These are phyloP conservation scores for Glycine tomentella DNA, from an alignment of 306 rosid species.

Conservation along the genomic window DNA sequence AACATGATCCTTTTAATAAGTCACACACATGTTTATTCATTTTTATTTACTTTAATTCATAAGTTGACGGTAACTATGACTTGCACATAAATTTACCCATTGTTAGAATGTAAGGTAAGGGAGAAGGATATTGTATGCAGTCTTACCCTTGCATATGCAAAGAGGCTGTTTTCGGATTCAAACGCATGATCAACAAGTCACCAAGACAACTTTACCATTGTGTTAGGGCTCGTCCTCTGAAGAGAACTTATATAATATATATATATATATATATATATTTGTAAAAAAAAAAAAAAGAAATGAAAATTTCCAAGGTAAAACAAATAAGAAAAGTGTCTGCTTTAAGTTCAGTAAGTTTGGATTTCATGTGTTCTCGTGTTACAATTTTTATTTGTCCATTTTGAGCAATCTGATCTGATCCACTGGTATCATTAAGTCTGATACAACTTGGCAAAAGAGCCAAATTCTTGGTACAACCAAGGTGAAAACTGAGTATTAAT, in stretches of 20 bases:
- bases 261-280: no score
- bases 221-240: no score
- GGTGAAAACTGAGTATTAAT: no score
- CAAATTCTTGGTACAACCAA: no score
- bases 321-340: neutral
- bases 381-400: neutral
- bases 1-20: neutral
- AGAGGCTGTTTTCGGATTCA: no score
- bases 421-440: neutral
- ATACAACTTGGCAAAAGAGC: neutral
- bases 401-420: neutral
- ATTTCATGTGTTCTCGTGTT: conserved; percentile 8
- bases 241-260: neutral
- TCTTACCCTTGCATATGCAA: no score
- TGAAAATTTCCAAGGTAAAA: neutral
- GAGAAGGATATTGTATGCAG: no score
- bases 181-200: no score
- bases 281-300: neutral
- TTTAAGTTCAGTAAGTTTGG: neutral
- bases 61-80: neutral
- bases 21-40: neutral
- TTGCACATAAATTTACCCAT: neutral
- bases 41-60: conserved; percentile 19
- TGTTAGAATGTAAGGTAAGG: no score
- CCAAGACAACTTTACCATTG: no score